Percentiles rank a stretch among this genome's conserved stretches.
Evolutionary conservation across 768 basidiomycete species (phyloP).

Genomic region (Collybia sp.): DNA sequence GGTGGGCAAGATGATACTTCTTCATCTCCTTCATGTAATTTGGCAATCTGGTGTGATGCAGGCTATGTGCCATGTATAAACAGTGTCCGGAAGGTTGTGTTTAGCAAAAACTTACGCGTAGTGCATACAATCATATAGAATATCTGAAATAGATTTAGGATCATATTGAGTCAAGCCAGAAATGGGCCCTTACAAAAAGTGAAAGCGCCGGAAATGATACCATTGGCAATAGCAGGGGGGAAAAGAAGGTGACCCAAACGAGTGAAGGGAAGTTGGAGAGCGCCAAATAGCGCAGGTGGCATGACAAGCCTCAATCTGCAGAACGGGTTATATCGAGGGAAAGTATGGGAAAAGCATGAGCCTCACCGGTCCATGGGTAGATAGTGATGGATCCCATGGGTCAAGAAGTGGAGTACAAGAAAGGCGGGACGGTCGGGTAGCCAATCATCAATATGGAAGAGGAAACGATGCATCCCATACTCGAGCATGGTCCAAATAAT

Average conservation of each 20-base stretch:
- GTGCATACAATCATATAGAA: constrained; percentile 88
- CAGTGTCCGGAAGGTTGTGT: background rate
- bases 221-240: constrained; percentile 83
- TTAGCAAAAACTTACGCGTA: constrained; percentile 63
- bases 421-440: constrained; percentile 82
- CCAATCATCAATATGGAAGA: constrained; percentile 90
- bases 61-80: constrained; percentile 25
- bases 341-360: background rate
- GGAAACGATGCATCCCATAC: constrained; percentile 90
- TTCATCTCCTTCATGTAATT: constrained; percentile 90
- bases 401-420: constrained; percentile 83
- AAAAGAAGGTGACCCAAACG: constrained; percentile 78
- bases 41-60: constrained; percentile 86
- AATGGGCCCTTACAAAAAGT: constrained; percentile 55
- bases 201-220: constrained; percentile 83
- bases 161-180: background rate
- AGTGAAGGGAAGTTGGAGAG: constrained; percentile 83
- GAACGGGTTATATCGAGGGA: background rate
- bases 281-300: constrained; percentile 83
- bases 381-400: constrained; percentile 97
- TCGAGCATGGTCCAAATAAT: constrained; percentile 93
- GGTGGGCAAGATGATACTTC: constrained; percentile 95
- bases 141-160: constrained; percentile 39
- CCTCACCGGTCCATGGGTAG: constrained; percentile 90
- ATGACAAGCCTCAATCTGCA: constrained; percentile 87